phyloP scores from a whole-genome alignment of 2,329 filamentous ascomycete species.

The Penicillium expansum region DNA sequence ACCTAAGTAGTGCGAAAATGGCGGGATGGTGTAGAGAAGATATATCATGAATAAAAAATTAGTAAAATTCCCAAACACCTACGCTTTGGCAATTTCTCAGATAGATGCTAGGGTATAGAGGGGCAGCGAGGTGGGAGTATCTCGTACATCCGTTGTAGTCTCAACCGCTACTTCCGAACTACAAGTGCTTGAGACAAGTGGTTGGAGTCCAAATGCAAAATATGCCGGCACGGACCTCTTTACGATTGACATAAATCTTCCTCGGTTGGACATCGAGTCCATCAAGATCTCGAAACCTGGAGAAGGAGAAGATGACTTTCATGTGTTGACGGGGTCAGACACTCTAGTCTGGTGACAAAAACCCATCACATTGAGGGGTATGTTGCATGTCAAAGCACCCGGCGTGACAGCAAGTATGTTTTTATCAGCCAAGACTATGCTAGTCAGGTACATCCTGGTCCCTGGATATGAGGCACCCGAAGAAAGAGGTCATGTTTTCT shows the following conservation, averaged over 20 bases:
- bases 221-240: neutral
- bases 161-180: neutral
- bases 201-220: neutral
- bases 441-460: neutral
- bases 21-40: too few relatives aligned
- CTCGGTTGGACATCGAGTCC: neutral
- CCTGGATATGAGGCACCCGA: neutral
- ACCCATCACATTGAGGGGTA: constrained; percentile 1
- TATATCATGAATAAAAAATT: neutral
- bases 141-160: too few relatives aligned
- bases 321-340: neutral
- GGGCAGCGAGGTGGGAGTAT: too few relatives aligned
- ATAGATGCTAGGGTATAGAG: too few relatives aligned
- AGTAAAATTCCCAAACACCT: too few relatives aligned
- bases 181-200: neutral
- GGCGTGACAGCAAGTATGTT: too few relatives aligned
- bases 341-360: neutral
- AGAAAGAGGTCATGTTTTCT: neutral
- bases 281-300: neutral
- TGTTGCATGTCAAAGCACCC: constrained; percentile 5
- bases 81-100: too few relatives aligned
- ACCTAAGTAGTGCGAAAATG: neutral
- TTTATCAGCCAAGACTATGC: neutral
- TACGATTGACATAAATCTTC: neutral
- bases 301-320: neutral